Base-by-base conservation (phyloP, 768 basidiomycete genomes). In the Russula sp. region DNA sequence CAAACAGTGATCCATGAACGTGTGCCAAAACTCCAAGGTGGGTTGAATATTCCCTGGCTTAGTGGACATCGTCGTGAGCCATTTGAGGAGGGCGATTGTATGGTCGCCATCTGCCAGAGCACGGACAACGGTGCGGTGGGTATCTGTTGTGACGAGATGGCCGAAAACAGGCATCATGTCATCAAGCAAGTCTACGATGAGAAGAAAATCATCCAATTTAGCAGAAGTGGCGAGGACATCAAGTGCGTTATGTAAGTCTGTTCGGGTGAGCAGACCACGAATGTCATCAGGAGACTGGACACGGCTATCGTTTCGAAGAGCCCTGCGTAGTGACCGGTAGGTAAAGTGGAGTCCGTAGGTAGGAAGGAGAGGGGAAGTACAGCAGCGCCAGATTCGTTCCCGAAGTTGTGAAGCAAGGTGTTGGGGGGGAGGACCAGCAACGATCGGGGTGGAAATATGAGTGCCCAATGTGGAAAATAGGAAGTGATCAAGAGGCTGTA, bases 41-140 rank as follows among this genome's bases (percentile, higher is more conserved):
- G 85, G 84, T 5, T 70, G 70, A 49, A 79, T 65, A 40, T 77
- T 69, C 2, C 79, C 80, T 3, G 83, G 77, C 55, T 79, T 79
- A 31, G 73, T 73, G 14, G 80, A 76, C 79, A 88, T 85, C n/a
- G 75, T 75, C 49, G 67, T 68, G 3, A 89, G 73, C 81, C 86
- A 85, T 27, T 76, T 72, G 32, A 77, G 69, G 44, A 82, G 77
- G 13, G 79, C 75, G 53, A 75, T 74, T 8, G 74, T 56, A 58
- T 82, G 78, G 0, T 79, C 79, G 52, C 75, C 74, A 50, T 77
- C 71, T 10, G 80, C 70, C n/a, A 88, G 72, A 11, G 76, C 78
- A 18, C 77, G 76, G 47, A 86, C 65, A 59, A 87, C 77, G 34
- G 75, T 72, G 48, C 74, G 77, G 71, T 85, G 81, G 49, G 81